Base-by-base conservation (phyloP, 164 flowering plant species). In the Magnolia sinica region DNA sequence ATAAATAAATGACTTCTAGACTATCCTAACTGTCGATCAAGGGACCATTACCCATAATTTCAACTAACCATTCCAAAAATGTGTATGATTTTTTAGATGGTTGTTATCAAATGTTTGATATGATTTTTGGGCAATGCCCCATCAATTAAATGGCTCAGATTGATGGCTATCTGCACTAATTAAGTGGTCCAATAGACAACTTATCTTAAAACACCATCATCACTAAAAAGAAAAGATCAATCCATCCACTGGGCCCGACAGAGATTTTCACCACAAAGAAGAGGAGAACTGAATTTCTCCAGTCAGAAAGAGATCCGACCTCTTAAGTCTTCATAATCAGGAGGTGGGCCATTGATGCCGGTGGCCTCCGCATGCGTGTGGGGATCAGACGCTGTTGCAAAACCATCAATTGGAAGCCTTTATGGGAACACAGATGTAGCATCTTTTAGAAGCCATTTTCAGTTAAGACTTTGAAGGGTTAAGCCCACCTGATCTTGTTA, bases 321-420 rank as follows among this genome's bases (percentile, higher is more conserved):
- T n/a, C 18, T 20, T 22, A 16, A 16, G 71, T 37, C 22, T 66
- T 14, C 10, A 72, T 72, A 55, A 29, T 52, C 8, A 49, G 69
- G 5, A 68, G 49, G 76, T 66, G 81, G 83, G 87, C 61, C 74
- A 68, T 75, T 63, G 22, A n/a, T 84, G 85, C 82, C 76, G 63
- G 77, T 73, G 29, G 73, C 75, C 83, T 77, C 59, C 78, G 78
- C 83, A 82, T 24, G 18, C 67, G 66, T 66, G 75, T 37, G 16
- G 71, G 37, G 37, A 69, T 52, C 64, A 71, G 70, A 72, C 50
- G 69, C 75, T 72, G 76, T 50, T 24, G 4, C 19, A 13, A 9
- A 73, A 51, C 75, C 75, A 45, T 75, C 58, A 4, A 14, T 20
- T 72, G 71, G 74, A 79, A 73, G 70, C 18, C 72, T 68, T 74